Conservation (phyloP, 148 eudicot species). For the Spergularia bocconei region DNA sequence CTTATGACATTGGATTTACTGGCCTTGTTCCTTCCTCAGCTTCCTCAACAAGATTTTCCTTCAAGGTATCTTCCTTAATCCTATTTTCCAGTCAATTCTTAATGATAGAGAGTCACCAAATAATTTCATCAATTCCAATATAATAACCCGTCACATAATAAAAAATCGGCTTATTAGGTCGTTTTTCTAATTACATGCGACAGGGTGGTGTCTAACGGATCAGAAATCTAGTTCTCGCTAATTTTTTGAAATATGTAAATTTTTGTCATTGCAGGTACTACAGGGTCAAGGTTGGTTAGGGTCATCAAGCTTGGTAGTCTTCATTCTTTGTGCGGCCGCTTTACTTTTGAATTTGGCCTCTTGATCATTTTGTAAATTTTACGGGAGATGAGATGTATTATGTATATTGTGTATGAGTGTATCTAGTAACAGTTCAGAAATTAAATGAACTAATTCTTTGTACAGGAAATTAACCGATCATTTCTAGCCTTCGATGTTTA, state of each 20-base stretch:
- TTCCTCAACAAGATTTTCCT: conserved; percentile 33
- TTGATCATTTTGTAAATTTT: conserved; percentile 15
- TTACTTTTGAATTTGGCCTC: conserved; percentile 29
- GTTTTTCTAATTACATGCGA: too few relatives aligned
- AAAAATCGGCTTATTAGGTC: too few relatives aligned
- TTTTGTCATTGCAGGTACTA: conserved; percentile 23
- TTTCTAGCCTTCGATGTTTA: too few relatives aligned
- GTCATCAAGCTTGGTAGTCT: conserved; percentile 26
- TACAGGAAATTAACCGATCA: background rate
- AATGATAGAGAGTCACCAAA: too few relatives aligned
- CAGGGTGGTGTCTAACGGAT: too few relatives aligned
- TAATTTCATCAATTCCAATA: too few relatives aligned
- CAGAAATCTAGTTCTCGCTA: too few relatives aligned
- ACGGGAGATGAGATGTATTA: background rate
- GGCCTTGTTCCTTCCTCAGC: conserved; percentile 63
- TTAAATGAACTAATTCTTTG: conserved; percentile 12
- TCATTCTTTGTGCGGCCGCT: conserved; percentile 22
- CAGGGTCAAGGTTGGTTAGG: conserved; percentile 32
- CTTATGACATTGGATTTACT: conserved; percentile 73
- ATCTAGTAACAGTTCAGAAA: background rate
- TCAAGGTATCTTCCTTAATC: conserved; percentile 24
- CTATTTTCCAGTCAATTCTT: too few relatives aligned
- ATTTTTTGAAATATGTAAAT: background rate
- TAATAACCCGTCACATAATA: too few relatives aligned
- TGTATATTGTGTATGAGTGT: background rate